A percentile compares a stretch with the other conserved stretches of the same genome.
Evolutionary conservation across 257 asterid species (phyloP).

Genomic region (Eucommia ulmoides): DNA sequence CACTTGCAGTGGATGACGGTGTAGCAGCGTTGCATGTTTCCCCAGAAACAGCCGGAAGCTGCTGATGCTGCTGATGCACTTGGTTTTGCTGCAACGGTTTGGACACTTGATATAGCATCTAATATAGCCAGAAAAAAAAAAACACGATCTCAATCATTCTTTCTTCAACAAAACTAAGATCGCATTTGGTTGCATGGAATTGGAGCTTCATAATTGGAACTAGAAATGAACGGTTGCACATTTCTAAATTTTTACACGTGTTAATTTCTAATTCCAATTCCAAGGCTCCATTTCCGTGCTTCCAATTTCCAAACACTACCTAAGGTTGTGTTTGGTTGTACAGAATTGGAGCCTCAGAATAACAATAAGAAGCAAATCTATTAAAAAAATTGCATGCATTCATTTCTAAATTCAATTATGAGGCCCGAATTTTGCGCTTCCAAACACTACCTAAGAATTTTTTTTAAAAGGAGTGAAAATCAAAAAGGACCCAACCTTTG

Average conservation of each 20-base stretch:
- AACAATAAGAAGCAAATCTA: neutral
- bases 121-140: constrained; percentile 7
- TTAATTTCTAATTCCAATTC: no score
- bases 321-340: no score
- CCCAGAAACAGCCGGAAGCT: constrained; percentile 32
- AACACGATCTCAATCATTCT: constrained; percentile 2
- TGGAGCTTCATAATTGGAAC: neutral
- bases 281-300: no score
- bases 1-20: constrained; percentile 50
- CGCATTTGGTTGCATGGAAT: neutral
- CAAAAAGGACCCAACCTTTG: constrained; percentile 26
- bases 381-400: constrained; percentile 7
- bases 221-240: neutral
- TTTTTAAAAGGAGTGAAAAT: neutral
- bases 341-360: neutral
- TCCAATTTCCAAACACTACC: no score
- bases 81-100: constrained; percentile 27
- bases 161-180: constrained; percentile 2
- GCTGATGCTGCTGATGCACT: constrained; percentile 36
- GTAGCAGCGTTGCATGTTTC: constrained; percentile 33
- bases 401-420: neutral
- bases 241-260: no score
- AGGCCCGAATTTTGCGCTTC: no score
- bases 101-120: constrained; percentile 26
- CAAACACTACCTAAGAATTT: no score